Conservation (phyloP, 805 yeast species). For the Debaryomyces hansenii region DNA sequence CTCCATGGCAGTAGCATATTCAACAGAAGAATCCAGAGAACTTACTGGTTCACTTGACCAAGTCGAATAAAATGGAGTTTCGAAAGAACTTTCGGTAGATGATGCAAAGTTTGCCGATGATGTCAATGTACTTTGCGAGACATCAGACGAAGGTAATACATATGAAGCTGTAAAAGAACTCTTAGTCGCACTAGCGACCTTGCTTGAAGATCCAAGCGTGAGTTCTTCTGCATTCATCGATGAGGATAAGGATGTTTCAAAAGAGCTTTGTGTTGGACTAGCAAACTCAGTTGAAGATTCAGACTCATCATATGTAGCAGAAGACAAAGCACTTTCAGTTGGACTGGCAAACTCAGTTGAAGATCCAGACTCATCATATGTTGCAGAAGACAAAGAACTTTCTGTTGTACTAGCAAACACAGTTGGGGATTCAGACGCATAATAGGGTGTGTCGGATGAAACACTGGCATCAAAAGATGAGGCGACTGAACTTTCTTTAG, state of each 20-base stretch:
- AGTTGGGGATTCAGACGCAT: neutral
- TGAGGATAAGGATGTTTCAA: neutral
- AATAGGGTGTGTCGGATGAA: neutral
- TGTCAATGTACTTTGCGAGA: too few species aligned
- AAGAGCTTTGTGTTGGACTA: too few species aligned
- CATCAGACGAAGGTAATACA: neutral
- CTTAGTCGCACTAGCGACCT: neutral
- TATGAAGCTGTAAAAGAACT: neutral
- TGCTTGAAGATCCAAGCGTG: neutral
- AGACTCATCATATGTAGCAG: constrained; percentile 4
- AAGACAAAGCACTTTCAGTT: neutral
- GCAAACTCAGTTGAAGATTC: constrained; percentile 3
- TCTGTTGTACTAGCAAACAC: neutral
- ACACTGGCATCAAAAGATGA: neutral
- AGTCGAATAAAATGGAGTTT: neutral
- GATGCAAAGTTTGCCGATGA: too few species aligned
- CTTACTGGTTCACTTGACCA: neutral
- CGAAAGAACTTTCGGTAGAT: too few species aligned
- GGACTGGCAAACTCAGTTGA: constrained; percentile 1
- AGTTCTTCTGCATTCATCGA: neutral
- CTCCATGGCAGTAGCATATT: neutral
- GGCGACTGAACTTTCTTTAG: neutral
- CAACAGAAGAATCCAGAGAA: neutral
- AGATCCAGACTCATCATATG: neutral
- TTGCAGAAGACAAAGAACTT: neutral